These are phyloP conservation scores for Trichoderma hamatum DNA, from an alignment of 2,329 filamentous ascomycete species.

Conservation along the genomic window DNA sequence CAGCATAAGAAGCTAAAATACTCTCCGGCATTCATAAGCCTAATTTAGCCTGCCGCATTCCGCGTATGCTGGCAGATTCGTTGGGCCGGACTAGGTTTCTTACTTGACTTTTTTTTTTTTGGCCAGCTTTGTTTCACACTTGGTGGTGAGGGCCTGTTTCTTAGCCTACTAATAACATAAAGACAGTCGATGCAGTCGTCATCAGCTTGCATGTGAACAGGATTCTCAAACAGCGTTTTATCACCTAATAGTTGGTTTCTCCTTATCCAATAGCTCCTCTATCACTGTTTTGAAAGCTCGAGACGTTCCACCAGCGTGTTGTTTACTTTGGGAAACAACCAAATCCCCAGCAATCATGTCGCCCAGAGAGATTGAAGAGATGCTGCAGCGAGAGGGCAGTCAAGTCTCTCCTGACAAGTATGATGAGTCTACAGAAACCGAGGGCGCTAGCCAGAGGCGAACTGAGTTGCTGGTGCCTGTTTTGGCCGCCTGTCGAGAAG, in stretches of 20 bases:
- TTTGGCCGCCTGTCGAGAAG: constrained; percentile 43
- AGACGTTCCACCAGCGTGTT: not conserved
- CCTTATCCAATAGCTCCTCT: not conserved
- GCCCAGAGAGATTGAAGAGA: constrained; percentile 43
- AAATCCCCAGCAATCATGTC: constrained; percentile 30
- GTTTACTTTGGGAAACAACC: not conserved
- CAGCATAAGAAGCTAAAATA: constrained; percentile 14
- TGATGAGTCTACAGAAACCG: constrained; percentile 35
- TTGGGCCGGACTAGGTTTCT: not conserved
- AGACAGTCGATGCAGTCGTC: constrained; percentile 8
- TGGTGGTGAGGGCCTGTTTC: constrained; percentile 5
- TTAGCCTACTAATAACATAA: not conserved
- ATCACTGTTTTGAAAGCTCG: not conserved
- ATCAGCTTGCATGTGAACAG: constrained; percentile 19
- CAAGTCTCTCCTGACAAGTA: constrained; percentile 34
- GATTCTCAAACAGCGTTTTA: not conserved
- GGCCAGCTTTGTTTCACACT: constrained; percentile 8
- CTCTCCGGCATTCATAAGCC: constrained; percentile 16
- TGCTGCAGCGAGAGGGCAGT: constrained; percentile 43
- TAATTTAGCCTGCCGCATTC: constrained; percentile 1
- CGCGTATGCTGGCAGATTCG: constrained; percentile 7
- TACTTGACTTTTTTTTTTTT: not conserved
- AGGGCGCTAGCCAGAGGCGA: constrained; percentile 33
- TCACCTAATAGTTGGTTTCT: not conserved
- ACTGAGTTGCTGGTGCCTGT: constrained; percentile 43